phyloP scores from a whole-genome alignment of 305 asterid species.

The Petunia hybrid region DNA sequence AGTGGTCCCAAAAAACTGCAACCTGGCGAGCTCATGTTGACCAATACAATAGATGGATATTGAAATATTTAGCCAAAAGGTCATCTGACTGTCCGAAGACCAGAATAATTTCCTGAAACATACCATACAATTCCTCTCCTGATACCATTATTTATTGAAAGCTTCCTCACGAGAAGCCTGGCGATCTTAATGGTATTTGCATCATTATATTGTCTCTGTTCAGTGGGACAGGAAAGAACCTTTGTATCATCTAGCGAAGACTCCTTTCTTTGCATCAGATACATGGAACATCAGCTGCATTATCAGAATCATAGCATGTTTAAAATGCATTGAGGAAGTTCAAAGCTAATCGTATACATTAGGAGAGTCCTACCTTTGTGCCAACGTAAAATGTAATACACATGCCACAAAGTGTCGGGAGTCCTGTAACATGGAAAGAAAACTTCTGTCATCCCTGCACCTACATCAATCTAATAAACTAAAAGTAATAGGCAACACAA shows the following conservation, averaged over 20 bases:
- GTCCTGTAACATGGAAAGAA: constrained; percentile 55
- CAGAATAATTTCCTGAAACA: background rate
- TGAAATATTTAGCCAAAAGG: background rate
- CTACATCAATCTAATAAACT: constrained; percentile 5
- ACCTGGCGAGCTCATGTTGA: background rate
- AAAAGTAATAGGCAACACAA: constrained; percentile 22
- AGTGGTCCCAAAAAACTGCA: background rate
- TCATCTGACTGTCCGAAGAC: background rate
- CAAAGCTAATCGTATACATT: background rate
- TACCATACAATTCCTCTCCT: background rate
- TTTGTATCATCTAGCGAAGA: constrained; percentile 11
- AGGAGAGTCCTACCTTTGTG: constrained; percentile 67
- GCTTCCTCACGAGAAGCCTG: background rate
- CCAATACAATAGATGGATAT: background rate
- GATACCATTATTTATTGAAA: background rate
- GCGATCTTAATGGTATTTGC: background rate
- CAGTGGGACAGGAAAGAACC: background rate
- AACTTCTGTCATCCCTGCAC: constrained; percentile 30
- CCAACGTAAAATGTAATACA: constrained; percentile 78
- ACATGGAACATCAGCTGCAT: constrained; percentile 94
- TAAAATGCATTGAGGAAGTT: constrained; percentile 24
- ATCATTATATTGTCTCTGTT: background rate
- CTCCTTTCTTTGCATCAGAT: constrained; percentile 67
- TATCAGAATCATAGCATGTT: constrained; percentile 31
- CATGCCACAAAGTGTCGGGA: constrained; percentile 72